Percentiles rank a stretch among this genome's conserved stretches.
Conservation (phyloP, 2,329 filamentous ascomycete genomes). For the Chrysoporthe puriensis region DNA sequence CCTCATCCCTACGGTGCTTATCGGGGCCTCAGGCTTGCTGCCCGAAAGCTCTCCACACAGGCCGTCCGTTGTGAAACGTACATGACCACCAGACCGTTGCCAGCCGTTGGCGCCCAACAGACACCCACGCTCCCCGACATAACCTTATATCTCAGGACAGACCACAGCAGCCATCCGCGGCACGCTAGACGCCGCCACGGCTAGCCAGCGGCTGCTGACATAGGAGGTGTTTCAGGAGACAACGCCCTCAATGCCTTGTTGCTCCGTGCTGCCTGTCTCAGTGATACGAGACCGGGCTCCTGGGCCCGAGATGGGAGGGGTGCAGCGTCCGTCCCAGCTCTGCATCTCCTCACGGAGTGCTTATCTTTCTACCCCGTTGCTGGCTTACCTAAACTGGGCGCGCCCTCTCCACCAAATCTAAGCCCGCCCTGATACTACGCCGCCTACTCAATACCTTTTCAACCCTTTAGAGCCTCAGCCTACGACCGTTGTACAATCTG, state of each 20-base stretch:
- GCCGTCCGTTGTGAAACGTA: not conserved
- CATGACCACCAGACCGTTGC: not conserved
- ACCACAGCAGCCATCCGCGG: too few relatives aligned
- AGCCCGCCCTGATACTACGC: too few relatives aligned
- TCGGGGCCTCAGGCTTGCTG: not conserved
- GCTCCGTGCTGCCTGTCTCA: too few relatives aligned
- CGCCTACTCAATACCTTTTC: too few relatives aligned
- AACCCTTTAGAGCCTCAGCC: too few relatives aligned
- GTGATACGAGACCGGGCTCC: not conserved
- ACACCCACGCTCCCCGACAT: not conserved
- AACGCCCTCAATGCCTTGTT: not conserved
- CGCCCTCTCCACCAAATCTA: too few relatives aligned
- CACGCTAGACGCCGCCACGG: not conserved
- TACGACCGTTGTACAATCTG: too few relatives aligned
- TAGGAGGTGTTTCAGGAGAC: not conserved
- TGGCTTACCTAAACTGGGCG: too few relatives aligned
- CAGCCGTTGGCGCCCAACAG: not conserved
- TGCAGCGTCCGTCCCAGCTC: not conserved
- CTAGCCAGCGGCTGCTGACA: not conserved
- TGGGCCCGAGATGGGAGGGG: not conserved
- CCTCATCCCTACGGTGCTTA: not conserved
- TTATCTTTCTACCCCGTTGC: too few relatives aligned
- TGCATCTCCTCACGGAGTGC: not conserved
- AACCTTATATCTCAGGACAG: not conserved
- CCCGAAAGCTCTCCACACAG: not conserved